Evolutionary conservation across 1,284 basidiomycete species (phyloP).

Genomic region (Hymenochaete sp.): DNA sequence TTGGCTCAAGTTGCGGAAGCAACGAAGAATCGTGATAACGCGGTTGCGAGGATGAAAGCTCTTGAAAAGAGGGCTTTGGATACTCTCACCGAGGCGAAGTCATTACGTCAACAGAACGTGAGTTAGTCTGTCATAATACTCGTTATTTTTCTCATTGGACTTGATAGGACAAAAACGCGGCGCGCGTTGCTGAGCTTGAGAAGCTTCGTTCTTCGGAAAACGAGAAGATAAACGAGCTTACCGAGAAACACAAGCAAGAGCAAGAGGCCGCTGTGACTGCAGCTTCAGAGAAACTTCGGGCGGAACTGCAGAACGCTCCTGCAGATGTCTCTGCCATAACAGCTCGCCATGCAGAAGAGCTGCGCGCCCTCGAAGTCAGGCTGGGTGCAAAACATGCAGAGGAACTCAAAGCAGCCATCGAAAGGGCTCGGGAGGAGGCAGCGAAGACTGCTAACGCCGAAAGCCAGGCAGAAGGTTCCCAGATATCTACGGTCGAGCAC

Average conservation of each 20-base stretch:
- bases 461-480: conserved; percentile 34
- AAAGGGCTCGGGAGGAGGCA: conserved; percentile 32
- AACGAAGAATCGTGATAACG: conserved; percentile 50
- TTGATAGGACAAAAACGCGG: conserved; percentile 38
- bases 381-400: conserved; percentile 44
- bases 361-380: conserved; percentile 44
- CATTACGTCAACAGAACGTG: conserved; percentile 31
- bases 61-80: conserved; percentile 40
- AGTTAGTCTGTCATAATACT: conserved; percentile 12
- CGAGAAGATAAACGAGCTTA: conserved; percentile 27
- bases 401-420: conserved; percentile 37
- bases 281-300: conserved; percentile 48
- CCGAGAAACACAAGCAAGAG: conserved; percentile 21
- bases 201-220: conserved; percentile 32
- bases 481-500: conserved; percentile 31
- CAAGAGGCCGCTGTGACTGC: conserved; percentile 40
- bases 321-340: conserved; percentile 31
- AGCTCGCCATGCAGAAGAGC: conserved; percentile 50
- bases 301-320: conserved; percentile 23
- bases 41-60: conserved; percentile 44
- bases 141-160: conserved; percentile 5
- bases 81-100: conserved; percentile 37
- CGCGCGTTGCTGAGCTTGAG: conserved; percentile 30
- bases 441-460: conserved; percentile 44
- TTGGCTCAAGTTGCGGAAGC: conserved; percentile 53